Evolutionary conservation across 164 flowering plant genomes (phyloP).

Genomic region (Houttuynia cordata): DNA sequence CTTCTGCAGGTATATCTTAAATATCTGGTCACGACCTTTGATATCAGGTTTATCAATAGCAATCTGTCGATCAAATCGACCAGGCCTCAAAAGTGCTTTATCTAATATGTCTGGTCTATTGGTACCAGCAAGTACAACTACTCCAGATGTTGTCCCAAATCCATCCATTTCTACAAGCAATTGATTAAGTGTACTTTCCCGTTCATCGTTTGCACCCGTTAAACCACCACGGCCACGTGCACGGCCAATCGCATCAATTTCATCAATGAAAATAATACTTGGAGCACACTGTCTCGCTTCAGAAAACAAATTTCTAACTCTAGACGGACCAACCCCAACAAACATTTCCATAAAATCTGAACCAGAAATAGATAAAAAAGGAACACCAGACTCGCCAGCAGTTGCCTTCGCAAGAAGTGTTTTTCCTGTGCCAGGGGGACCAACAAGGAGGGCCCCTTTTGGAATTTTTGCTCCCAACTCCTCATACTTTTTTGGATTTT

Average conservation of each 20-base stretch:
- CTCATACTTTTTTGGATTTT: slow-evolving; percentile 83
- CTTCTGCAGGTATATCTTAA: slow-evolving; percentile 53
- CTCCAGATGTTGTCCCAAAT: slow-evolving; percentile 82
- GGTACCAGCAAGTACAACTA: slow-evolving; percentile 88
- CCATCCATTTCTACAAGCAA: slow-evolving; percentile 96
- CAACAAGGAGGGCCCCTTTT: slow-evolving; percentile 86
- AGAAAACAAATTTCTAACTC: slow-evolving; percentile 74
- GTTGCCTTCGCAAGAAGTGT: slow-evolving; percentile 94
- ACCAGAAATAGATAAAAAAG: slow-evolving; percentile 78
- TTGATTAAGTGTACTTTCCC: slow-evolving; percentile 88
- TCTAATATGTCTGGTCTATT: slow-evolving; percentile 85
- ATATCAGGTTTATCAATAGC: slow-evolving; percentile 77
- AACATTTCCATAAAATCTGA: slow-evolving; percentile 96
- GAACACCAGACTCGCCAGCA: slow-evolving; percentile 87
- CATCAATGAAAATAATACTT: slow-evolving; percentile 84
- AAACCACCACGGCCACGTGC: slow-evolving; percentile 81
- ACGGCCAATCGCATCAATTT: slow-evolving; percentile 93
- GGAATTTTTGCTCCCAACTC: slow-evolving; percentile 89
- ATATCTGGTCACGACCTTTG: slow-evolving; percentile 74
- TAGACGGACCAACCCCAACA: slow-evolving; percentile 90
- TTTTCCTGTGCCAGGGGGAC: slow-evolving; percentile 95
- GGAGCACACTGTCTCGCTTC: slow-evolving; percentile 92
- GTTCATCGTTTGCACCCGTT: slow-evolving; percentile 72
- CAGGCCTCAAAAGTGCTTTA: slow-evolving; percentile 80
- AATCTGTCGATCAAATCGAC: slow-evolving; percentile 88